Evolutionary conservation across 371 early-diverging fungal species (phyloP).

Genomic region (Nematocida displodere): DNA sequence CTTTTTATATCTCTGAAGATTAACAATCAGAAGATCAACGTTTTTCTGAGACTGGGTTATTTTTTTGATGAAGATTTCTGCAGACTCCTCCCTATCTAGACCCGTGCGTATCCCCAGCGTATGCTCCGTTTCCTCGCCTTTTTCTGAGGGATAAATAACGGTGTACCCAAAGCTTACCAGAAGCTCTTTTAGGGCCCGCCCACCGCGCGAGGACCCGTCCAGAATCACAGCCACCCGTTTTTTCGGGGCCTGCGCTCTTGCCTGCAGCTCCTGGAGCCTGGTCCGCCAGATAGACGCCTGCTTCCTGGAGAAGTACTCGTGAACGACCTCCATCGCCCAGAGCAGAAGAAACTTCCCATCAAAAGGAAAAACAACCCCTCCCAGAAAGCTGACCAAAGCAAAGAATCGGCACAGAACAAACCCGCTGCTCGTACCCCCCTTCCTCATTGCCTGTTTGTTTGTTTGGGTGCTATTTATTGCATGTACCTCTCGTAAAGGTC

Average conservation of each 20-base stretch:
- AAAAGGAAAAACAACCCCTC: conserved; percentile 10
- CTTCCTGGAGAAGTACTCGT: not conserved
- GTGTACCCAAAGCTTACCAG: conserved; percentile 14
- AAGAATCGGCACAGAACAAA: not conserved
- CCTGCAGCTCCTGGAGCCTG: not conserved
- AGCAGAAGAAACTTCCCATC: conserved; percentile 29
- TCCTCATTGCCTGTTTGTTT: not conserved
- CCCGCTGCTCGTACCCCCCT: not conserved
- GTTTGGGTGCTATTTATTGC: conserved; percentile 15
- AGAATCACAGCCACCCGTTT: conserved; percentile 17
- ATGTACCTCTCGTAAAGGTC: conserved; percentile 57
- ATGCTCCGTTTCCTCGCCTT: not conserved
- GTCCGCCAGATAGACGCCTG: not conserved
- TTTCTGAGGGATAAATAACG: conserved; percentile 19
- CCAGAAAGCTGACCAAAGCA: not conserved
- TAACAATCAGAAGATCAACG: conserved; percentile 40
- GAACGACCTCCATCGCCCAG: not conserved
- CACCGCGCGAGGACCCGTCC: not conserved
- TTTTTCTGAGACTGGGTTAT: not conserved
- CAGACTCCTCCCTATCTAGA: conserved; percentile 37
- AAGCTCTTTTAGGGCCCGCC: not conserved
- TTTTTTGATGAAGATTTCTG: conserved; percentile 34
- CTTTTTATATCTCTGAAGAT: not conserved
- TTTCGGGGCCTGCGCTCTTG: not conserved
- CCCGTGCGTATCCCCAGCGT: not conserved